Conservation (phyloP, 139 green algal genomes). For the Chlorella sp. region DNA sequence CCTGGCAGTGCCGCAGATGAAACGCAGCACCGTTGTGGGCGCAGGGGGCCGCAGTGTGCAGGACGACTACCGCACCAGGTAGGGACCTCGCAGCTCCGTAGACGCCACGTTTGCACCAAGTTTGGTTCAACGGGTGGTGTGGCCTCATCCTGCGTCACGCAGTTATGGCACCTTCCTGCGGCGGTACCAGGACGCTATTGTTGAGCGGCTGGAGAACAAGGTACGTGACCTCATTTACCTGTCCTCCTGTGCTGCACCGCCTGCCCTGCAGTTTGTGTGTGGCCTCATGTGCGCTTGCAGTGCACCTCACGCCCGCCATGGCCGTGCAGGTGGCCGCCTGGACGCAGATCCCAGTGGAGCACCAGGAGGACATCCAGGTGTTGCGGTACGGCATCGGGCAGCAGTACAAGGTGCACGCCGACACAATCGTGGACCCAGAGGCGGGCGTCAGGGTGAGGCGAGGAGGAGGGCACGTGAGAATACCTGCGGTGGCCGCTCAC, state of each 20-base stretch:
- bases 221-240: no score
- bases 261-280: no score
- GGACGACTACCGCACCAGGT: conserved; percentile 26
- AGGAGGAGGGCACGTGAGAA: background rate
- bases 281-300: background rate
- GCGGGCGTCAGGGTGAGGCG: conserved; percentile 15
- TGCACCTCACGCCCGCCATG: background rate
- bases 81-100: no score
- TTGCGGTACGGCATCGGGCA: conserved; percentile 24
- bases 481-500: no score
- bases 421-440: conserved; percentile 22
- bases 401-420: conserved; percentile 14
- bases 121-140: no score
- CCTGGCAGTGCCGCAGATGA: conserved; percentile 26
- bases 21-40: conserved; percentile 31
- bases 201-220: conserved; percentile 23
- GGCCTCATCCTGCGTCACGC: no score
- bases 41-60: conserved; percentile 27
- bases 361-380: conserved; percentile 80
- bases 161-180: conserved; percentile 36
- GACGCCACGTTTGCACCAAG: no score
- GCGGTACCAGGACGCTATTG: conserved; percentile 28
- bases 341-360: conserved; percentile 55
- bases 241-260: background rate
- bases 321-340: conserved; percentile 43